These are phyloP conservation scores for Tulasnella sp. DNA, from an alignment of 768 basidiomycete genomes.

Conservation along the genomic window DNA sequence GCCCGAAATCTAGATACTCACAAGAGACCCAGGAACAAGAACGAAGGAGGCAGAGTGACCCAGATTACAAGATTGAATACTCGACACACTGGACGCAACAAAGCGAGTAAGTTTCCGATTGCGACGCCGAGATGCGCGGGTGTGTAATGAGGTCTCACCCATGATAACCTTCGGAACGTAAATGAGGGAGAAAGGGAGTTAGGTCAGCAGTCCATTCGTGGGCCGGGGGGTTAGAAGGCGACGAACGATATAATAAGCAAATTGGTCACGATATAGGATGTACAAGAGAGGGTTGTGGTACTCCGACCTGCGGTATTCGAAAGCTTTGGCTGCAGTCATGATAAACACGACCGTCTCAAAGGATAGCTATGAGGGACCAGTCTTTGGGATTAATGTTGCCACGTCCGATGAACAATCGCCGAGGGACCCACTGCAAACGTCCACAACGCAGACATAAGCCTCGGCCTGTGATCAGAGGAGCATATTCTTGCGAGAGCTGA, in stretches of 20 bases:
- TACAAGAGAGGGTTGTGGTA: conserved; percentile 9
- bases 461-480: not conserved
- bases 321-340: conserved; percentile 3
- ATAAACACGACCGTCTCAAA: conserved; percentile 11
- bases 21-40: conserved; percentile 2
- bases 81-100: not conserved
- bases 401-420: not conserved
- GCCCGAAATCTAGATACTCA: not conserved
- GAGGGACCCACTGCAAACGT: not conserved
- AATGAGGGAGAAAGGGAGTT: conserved; percentile 2
- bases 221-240: not conserved
- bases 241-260: conserved; percentile 8
- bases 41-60: not conserved
- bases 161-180: not conserved
- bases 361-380: not conserved
- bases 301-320: conserved; percentile 3
- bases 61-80: conserved; percentile 16
- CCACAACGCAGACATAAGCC: conserved; percentile 4
- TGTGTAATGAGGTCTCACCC: not conserved
- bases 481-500: not conserved
- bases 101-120: not conserved
- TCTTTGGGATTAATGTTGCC: not conserved
- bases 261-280: not conserved
- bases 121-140: not conserved
- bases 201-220: not conserved